Evolutionary conservation across 495 filamentous ascomycete genomes (phyloP).

Genomic region (Podospora conica): DNA sequence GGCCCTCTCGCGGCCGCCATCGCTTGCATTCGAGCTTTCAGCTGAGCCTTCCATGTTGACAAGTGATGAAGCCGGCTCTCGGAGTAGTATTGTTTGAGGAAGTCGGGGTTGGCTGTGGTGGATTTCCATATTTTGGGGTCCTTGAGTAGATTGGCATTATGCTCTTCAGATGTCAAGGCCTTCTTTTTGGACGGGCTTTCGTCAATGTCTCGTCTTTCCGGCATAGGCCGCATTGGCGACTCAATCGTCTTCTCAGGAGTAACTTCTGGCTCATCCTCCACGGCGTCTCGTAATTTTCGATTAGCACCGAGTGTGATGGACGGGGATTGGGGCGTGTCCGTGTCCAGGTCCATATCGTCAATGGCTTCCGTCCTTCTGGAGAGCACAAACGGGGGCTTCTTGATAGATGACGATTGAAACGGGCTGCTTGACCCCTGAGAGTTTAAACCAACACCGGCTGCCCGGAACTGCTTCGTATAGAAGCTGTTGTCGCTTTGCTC

Average conservation of each 20-base stretch:
- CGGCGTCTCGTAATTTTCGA: neutral
- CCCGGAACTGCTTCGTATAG: constrained; percentile 66
- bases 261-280: neutral
- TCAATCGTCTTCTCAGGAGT: neutral
- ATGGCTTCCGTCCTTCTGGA: constrained; percentile 13
- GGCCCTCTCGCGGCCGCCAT: constrained; percentile 57
- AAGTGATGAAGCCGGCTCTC: constrained; percentile 92
- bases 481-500: constrained; percentile 73
- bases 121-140: constrained; percentile 80
- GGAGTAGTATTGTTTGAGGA: constrained; percentile 87
- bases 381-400: neutral
- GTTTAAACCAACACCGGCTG: constrained; percentile 11
- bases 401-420: constrained; percentile 18
- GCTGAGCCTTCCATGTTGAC: constrained; percentile 89
- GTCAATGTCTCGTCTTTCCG: constrained; percentile 17
- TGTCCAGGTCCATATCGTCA: constrained; percentile 15
- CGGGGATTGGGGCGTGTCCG: neutral
- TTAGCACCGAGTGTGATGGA: neutral
- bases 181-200: constrained; percentile 10
- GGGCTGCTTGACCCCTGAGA: constrained; percentile 17
- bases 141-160: constrained; percentile 73
- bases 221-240: neutral
- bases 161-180: constrained; percentile 75
- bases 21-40: constrained; percentile 80
- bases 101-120: constrained; percentile 82